phyloP scores from a whole-genome alignment of 2,329 filamentous ascomycete genomes.

The Aspergillus sergii region DNA sequence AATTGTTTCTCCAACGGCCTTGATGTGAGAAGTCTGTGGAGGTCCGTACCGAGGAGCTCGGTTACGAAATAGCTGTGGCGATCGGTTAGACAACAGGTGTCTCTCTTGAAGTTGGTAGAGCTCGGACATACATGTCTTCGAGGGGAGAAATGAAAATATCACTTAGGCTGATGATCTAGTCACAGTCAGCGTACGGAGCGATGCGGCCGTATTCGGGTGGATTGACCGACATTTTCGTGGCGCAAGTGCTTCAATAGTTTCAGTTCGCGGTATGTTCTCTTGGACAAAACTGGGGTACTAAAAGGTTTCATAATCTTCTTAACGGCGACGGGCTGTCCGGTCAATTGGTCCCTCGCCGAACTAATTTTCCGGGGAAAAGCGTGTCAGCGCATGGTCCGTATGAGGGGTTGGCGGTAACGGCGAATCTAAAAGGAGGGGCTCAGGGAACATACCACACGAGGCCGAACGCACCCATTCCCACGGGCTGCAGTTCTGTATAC shows the following conservation, averaged over 20 bases:
- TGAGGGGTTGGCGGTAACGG: constrained; percentile 6
- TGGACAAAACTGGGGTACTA: constrained; percentile 96
- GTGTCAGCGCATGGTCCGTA: constrained; percentile 17
- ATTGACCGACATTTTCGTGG: constrained; percentile 81
- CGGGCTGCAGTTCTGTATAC: constrained; percentile 96
- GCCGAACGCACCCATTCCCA: constrained; percentile 98
- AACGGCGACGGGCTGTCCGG: constrained; percentile 92
- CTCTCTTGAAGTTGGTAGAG: neutral
- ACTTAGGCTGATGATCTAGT: constrained; percentile 91
- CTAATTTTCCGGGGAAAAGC: constrained; percentile 49
- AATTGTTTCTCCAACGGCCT: constrained; percentile 98
- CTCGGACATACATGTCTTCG: constrained; percentile 79
- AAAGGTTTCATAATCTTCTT: constrained; percentile 99
- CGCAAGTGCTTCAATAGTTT: constrained; percentile 95
- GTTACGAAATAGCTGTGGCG: constrained; percentile 87
- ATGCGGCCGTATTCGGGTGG: neutral
- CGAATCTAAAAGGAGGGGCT: constrained; percentile 16
- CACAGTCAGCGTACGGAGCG: constrained; percentile 21
- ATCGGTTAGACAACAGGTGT: constrained; percentile 13
- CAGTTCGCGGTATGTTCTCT: constrained; percentile 95
- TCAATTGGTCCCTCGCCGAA: constrained; percentile 97
- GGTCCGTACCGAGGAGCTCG: constrained; percentile 92
- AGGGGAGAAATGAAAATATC: constrained; percentile 99
- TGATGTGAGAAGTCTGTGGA: constrained; percentile 93
- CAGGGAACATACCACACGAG: constrained; percentile 78